Conservation (phyloP, 2,329 filamentous ascomycete genomes). For the Fusarium sp. region DNA sequence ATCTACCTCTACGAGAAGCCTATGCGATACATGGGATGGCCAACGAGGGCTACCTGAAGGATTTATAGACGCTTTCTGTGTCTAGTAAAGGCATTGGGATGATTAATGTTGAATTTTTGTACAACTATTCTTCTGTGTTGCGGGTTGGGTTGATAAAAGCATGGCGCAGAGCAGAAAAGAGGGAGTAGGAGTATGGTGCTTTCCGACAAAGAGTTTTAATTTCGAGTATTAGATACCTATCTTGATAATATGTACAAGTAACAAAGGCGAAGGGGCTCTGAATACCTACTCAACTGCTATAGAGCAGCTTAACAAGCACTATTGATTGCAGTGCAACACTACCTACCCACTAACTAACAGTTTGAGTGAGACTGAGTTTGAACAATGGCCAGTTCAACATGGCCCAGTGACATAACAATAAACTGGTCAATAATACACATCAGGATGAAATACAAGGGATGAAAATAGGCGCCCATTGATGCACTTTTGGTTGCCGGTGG, state of each 20-base stretch:
- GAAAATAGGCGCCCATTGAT: neutral
- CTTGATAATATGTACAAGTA: neutral
- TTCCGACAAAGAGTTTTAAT: neutral
- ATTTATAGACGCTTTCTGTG: neutral
- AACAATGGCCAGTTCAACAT: neutral
- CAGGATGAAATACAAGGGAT: neutral
- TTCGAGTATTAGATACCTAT: neutral
- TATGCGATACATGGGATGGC: constrained; percentile 13
- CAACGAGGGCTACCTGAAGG: neutral
- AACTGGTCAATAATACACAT: neutral
- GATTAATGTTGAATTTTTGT: too few species aligned
- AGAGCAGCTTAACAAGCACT: neutral
- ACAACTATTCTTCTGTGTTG: neutral
- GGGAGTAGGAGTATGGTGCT: neutral
- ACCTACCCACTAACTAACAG: neutral
- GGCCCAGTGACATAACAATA: neutral
- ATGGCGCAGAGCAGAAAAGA: neutral
- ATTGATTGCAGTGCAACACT: too few species aligned
- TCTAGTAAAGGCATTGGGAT: neutral
- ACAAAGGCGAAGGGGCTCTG: neutral
- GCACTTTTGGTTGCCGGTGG: constrained; percentile 5
- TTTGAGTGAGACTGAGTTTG: neutral
- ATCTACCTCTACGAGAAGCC: constrained; percentile 28
- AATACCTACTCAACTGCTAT: neutral
- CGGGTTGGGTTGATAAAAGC: neutral